phyloP scores from a whole-genome alignment of 2,329 filamentous ascomycete genomes.

The Helicocarpus griseus region DNA sequence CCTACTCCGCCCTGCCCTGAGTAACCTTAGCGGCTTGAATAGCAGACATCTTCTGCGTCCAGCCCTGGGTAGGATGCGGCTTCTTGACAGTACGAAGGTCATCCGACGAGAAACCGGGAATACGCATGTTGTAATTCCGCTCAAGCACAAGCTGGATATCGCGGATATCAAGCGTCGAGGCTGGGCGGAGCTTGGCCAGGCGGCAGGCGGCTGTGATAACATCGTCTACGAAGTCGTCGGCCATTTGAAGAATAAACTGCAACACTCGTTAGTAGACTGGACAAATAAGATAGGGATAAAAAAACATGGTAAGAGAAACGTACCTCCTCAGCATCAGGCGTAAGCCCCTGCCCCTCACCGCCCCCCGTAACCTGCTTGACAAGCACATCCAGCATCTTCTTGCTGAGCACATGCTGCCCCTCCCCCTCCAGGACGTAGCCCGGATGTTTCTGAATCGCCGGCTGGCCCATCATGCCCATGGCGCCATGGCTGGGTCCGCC shows the following conservation, averaged over 20 bases:
- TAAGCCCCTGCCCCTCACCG: conserved; percentile 65
- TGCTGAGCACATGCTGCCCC: conserved; percentile 86
- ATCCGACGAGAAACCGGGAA: conserved; percentile 89
- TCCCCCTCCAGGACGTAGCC: conserved; percentile 83
- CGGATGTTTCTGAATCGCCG: conserved; percentile 70
- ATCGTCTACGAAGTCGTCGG: conserved; percentile 90
- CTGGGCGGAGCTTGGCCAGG: conserved; percentile 85
- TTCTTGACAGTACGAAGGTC: conserved; percentile 92
- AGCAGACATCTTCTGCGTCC: conserved; percentile 96
- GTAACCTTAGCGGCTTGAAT: conserved; percentile 81
- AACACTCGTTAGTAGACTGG: conserved; percentile 4
- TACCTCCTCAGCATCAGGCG: conserved; percentile 94
- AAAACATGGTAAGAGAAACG: conserved; percentile 21
- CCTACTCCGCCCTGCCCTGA: conserved; percentile 33
- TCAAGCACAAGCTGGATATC: conserved; percentile 77
- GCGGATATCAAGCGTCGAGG: conserved; percentile 79
- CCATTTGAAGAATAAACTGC: conserved; percentile 76
- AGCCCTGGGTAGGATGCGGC: conserved; percentile 75
- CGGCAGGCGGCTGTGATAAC: conserved; percentile 80
- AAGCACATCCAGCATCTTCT: conserved; percentile 93
- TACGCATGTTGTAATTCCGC: conserved; percentile 79
- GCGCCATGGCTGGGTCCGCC: conserved; percentile 65
- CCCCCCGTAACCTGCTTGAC: conserved; percentile 86
- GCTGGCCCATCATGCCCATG: conserved; percentile 77
- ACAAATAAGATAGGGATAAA: conserved; percentile 9